Percentiles rank a stretch among this genome's conserved stretches.
These are phyloP conservation scores for Acrocalymma vagum DNA, from an alignment of 2,329 filamentous ascomycete genomes.

Conservation along the genomic window DNA sequence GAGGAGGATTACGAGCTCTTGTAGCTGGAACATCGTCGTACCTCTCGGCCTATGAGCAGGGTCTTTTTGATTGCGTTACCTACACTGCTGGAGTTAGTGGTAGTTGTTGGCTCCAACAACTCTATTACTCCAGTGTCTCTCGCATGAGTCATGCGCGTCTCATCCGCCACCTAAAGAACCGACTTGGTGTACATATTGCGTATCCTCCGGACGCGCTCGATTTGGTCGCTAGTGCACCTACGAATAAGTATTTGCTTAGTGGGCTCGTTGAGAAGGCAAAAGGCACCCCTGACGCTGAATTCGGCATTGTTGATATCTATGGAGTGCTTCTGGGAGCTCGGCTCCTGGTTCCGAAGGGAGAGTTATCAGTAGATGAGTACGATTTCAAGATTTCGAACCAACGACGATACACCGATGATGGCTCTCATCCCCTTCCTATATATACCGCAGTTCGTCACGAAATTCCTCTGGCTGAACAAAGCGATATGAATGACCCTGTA, in stretches of 20 bases:
- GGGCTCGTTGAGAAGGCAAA: slow-evolving; percentile 92
- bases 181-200: slow-evolving; percentile 88
- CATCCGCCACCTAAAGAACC: slow-evolving; percentile 84
- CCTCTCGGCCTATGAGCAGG: slow-evolving; percentile 82
- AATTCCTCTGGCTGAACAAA: slow-evolving; percentile 73
- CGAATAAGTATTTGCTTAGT: slow-evolving; percentile 88
- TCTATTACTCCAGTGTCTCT: slow-evolving; percentile 84
- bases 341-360: slow-evolving; percentile 85
- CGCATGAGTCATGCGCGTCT: slow-evolving; percentile 72
- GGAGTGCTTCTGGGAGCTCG: slow-evolving; percentile 85
- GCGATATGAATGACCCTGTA: slow-evolving; percentile 43
- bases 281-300: slow-evolving; percentile 79
- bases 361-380: slow-evolving; percentile 75
- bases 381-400: slow-evolving; percentile 96
- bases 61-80: slow-evolving; percentile 91
- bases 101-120: slow-evolving; percentile 91
- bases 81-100: slow-evolving; percentile 97
- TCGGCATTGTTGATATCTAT: slow-evolving; percentile 93
- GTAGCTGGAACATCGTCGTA: slow-evolving; percentile 91
- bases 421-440: slow-evolving; percentile 87
- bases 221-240: slow-evolving; percentile 85
- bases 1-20: slow-evolving; percentile 87
- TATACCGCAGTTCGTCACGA: slow-evolving; percentile 97
- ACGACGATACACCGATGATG: slow-evolving; percentile 75
- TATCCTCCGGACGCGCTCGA: slow-evolving; percentile 87